A percentile compares a stretch with the other conserved stretches of the same genome.
Conservation (phyloP, 1,139 yeast species). For the Petasospora fabianii region DNA sequence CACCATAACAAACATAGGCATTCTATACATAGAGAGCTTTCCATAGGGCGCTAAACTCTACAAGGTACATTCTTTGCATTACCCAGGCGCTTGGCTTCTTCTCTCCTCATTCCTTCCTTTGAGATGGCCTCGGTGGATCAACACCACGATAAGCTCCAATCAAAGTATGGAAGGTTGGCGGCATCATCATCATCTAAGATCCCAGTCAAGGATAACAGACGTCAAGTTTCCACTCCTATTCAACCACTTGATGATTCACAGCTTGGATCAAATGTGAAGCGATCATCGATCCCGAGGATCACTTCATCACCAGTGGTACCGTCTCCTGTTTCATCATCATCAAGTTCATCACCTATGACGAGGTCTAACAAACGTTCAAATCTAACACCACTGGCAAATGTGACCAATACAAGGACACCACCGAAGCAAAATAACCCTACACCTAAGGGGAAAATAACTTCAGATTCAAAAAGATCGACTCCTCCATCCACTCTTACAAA, state of each 20-base stretch:
- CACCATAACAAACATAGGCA: background rate
- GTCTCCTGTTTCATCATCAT: slow-evolving; percentile 8
- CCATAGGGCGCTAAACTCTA: background rate
- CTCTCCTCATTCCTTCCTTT: background rate
- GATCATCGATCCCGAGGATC: slow-evolving; percentile 23
- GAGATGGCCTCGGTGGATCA: background rate
- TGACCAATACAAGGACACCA: slow-evolving; percentile 2
- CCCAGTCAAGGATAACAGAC: slow-evolving; percentile 18
- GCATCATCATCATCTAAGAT: slow-evolving; percentile 13
- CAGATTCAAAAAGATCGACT: background rate
- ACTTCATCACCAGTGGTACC: slow-evolving; percentile 11
- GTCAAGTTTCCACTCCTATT: slow-evolving; percentile 20
- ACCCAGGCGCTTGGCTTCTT: background rate
- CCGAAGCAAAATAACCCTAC: background rate
- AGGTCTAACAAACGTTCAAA: background rate
- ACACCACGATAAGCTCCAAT: background rate
- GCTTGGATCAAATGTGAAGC: slow-evolving; percentile 9
- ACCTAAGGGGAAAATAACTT: slow-evolving; percentile 1
- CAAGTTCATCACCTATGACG: slow-evolving; percentile 1
- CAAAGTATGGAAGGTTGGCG: slow-evolving; percentile 2
- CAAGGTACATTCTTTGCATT: background rate
- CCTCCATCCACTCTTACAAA: slow-evolving; percentile 18
- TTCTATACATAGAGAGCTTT: background rate
- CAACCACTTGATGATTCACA: slow-evolving; percentile 15
- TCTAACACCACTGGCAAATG: slow-evolving; percentile 4